phyloP scores from a whole-genome alignment of 1,284 basidiomycete species.

The Rhodotorula sp. region DNA sequence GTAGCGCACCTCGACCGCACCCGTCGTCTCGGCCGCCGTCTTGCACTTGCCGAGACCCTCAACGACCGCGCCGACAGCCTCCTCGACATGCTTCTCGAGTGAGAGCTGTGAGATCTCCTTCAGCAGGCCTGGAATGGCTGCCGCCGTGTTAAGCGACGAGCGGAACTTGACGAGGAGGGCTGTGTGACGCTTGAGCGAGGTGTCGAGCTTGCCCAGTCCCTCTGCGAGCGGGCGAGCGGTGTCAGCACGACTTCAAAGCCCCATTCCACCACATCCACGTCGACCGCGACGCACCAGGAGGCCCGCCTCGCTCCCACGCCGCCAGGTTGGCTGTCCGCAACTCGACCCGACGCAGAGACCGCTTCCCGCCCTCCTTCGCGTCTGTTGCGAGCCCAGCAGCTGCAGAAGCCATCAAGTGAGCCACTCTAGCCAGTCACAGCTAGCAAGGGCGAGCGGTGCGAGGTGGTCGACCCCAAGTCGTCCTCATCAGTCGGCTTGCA shows the following conservation, averaged over 20 bases:
- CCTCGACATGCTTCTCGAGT: constrained; percentile 93
- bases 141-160: constrained; percentile 66
- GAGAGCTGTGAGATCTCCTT: constrained; percentile 87
- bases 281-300: background rate
- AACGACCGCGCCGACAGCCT: constrained; percentile 78
- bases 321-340: constrained; percentile 14
- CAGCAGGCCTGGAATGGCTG: constrained; percentile 77
- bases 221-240: background rate
- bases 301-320: constrained; percentile 21
- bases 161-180: constrained; percentile 85
- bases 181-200: constrained; percentile 89
- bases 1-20: constrained; percentile 75
- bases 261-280: accelerated
- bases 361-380: background rate
- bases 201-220: constrained; percentile 59
- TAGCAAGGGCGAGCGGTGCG: background rate
- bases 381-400: background rate
- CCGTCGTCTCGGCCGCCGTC: constrained; percentile 84
- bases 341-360: constrained; percentile 18
- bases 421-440: background rate
- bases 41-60: constrained; percentile 85
- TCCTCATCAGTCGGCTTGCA: background rate
- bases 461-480: background rate
- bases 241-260: background rate
- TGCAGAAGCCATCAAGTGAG: background rate